Conservation (phyloP, 805 yeast species). For the Suhomyces sp. region DNA sequence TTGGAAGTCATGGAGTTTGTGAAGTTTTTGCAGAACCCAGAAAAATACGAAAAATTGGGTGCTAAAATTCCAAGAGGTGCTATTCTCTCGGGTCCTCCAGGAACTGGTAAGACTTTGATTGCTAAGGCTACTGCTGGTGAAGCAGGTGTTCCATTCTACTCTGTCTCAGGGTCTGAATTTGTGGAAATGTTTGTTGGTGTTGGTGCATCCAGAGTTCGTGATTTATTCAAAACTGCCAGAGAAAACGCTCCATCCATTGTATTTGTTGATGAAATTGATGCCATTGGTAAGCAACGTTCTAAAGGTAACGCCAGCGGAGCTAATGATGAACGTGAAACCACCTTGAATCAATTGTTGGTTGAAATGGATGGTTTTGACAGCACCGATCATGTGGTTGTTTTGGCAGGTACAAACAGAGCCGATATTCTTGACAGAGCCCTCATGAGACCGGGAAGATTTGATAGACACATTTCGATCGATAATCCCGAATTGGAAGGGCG, state of each 20-base stretch:
- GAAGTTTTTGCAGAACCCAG: slow-evolving; percentile 84
- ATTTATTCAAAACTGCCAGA: slow-evolving; percentile 87
- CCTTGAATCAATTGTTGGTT: slow-evolving; percentile 90
- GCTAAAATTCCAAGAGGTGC: slow-evolving; percentile 99
- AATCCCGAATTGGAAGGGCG: slow-evolving; percentile 95
- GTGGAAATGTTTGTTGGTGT: slow-evolving; percentile 99
- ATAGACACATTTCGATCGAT: slow-evolving; percentile 88
- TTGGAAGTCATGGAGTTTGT: slow-evolving; percentile 98
- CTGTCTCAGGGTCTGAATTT: slow-evolving; percentile 96
- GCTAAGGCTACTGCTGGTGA: slow-evolving; percentile 99
- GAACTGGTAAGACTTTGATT: slow-evolving; percentile 95
- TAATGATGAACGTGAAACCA: slow-evolving; percentile 95
- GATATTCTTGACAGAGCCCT: slow-evolving; percentile 92
- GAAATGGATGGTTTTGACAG: slow-evolving; percentile 98
- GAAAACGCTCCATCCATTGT: slow-evolving; percentile 92
- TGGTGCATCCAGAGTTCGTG: slow-evolving; percentile 98
- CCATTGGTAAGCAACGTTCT: slow-evolving; percentile 92
- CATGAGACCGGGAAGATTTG: slow-evolving; percentile 96
- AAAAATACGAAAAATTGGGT: slow-evolving; percentile 86
- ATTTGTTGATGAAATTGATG: slow-evolving; percentile 98
- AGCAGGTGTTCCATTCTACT: slow-evolving; percentile 95
- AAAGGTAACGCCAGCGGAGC: slow-evolving; percentile 76
- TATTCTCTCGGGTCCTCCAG: slow-evolving; percentile 96
- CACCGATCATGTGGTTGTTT: slow-evolving; percentile 89
- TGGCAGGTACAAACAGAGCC: slow-evolving; percentile 96